Evolutionary conservation across 129 eudicot genomes (phyloP).

Genomic region (Chrysanthemum lavandulifolium): DNA sequence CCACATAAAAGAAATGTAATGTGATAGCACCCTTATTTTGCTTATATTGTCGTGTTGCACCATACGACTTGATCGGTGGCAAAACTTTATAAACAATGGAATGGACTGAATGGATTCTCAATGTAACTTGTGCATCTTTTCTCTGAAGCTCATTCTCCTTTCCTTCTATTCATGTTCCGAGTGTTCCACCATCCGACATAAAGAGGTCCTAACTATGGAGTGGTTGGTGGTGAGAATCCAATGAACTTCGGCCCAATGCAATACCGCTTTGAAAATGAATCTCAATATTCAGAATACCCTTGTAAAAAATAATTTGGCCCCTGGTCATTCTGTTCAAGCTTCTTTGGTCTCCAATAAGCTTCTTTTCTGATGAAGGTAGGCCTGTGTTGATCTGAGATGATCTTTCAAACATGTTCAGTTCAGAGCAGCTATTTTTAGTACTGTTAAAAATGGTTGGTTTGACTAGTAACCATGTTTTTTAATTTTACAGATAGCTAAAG

Average conservation of each 20-base stretch:
- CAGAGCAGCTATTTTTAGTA: too few species aligned
- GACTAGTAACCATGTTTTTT: too few species aligned
- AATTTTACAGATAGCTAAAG: too few species aligned
- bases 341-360: too few species aligned
- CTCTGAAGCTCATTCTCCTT: conserved; percentile 82
- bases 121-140: conserved; percentile 10
- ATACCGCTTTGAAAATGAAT: conserved; percentile 28
- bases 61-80: background rate
- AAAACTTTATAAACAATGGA: background rate
- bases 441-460: too few species aligned
- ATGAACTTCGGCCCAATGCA: conserved; percentile 54
- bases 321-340: too few species aligned
- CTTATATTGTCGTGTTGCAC: conserved; percentile 10
- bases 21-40: background rate
- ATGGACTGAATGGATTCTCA: background rate
- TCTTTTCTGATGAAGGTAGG: too few species aligned
- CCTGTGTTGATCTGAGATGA: too few species aligned
- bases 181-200: conserved; percentile 50
- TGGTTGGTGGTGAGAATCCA: conserved; percentile 98
- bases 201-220: conserved; percentile 89
- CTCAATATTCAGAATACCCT: conserved; percentile 33
- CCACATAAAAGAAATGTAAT: conserved; percentile 2
- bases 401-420: too few species aligned
- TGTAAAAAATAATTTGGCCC: too few species aligned
- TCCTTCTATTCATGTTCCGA: conserved; percentile 72